Evolutionary conservation across 345 rosid genomes (phyloP), one percentile per base, ranked within the genome.

Genomic region (Eucalyptus melliodora): DNA sequence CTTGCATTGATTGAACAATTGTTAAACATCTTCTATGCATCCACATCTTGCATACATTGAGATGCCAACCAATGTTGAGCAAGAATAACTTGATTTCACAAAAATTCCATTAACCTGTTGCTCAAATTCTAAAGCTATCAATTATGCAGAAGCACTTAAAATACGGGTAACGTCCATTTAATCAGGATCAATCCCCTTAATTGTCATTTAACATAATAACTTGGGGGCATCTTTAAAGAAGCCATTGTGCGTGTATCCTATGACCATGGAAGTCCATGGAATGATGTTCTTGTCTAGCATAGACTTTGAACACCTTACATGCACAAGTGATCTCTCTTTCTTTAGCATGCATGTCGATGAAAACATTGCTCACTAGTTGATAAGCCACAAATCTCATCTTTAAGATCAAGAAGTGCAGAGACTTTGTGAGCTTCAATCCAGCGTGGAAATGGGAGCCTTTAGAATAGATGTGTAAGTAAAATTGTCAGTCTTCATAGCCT

Each of bases 181-280:
- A 90, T 97, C 99, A 21, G 94, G 94, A 90, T 59, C 87, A 62
- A 96, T 60, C 50, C 94, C 96, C 86, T 91, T 91, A 59, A 34
- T 83, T 93, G 94, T 93, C 97, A 97, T 95, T 65, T 93, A 1
- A 45, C 91, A 91, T 94, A 89, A 96, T 90, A 95, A 86, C 89
- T 91, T 95, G 87, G 96, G 65, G 42, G 99, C 97, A 86, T 95
- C 96, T 92, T 94, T 93, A 87, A 91, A 91, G 82, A 89, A 88
- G 37, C 95, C 94, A 83, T 95, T 94, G 89, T 92, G 94, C 44
- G 98, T 91, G 89, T 91, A 93, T 50, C 99, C 98, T 50, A 97
- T 95, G 89, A 97, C 94, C 88, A 97, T 91, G 77, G 99, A 96
- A 31, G 98, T 96, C 99, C 99, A 97, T 16, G 99, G 93, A 90